A percentile compares a stretch with the other conserved stretches of the same genome.
Conservation (phyloP, 2,329 filamentous ascomycete genomes). For the Paecilomyces sp. region DNA sequence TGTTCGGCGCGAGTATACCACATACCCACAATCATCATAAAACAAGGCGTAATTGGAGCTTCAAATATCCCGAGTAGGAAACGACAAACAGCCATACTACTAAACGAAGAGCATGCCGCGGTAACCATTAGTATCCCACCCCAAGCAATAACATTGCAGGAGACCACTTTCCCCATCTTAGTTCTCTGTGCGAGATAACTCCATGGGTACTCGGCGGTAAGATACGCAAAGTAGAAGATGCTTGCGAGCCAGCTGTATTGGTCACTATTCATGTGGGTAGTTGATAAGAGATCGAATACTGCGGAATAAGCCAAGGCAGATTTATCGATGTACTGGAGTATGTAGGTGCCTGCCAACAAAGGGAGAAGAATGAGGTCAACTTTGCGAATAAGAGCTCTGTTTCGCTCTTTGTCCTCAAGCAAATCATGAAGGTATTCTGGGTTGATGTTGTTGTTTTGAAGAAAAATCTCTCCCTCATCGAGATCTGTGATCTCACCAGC, state of each 20-base stretch:
- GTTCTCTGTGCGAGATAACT: slow-evolving; percentile 39
- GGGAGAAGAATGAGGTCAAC: slow-evolving; percentile 1
- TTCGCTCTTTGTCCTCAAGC: slow-evolving; percentile 32
- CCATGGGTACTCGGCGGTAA: slow-evolving; percentile 39
- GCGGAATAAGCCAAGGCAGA: slow-evolving; percentile 16
- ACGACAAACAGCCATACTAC: slow-evolving; percentile 36
- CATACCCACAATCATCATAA: slow-evolving; percentile 45
- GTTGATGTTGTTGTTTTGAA: slow-evolving; percentile 42
- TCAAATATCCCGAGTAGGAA: slow-evolving; percentile 44
- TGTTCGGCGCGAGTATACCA: slow-evolving; percentile 45
- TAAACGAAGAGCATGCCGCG: slow-evolving; percentile 37
- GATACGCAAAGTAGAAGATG: slow-evolving; percentile 47
- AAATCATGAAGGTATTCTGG: slow-evolving; percentile 37
- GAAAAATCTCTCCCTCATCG: slow-evolving; percentile 44
- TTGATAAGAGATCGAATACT: neutral
- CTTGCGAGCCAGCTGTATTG: slow-evolving; percentile 17
- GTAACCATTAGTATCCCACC: slow-evolving; percentile 39
- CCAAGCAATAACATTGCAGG: slow-evolving; percentile 23
- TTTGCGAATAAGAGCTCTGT: slow-evolving; percentile 3
- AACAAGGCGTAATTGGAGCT: slow-evolving; percentile 42
- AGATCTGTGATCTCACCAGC: slow-evolving; percentile 26
- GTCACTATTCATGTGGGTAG: neutral
- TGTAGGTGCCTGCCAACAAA: slow-evolving; percentile 5
- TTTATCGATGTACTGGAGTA: slow-evolving; percentile 23
- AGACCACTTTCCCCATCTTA: slow-evolving; percentile 39